phyloP scores from a whole-genome alignment of 441 rosid genomes.

The Populus hybrid region DNA sequence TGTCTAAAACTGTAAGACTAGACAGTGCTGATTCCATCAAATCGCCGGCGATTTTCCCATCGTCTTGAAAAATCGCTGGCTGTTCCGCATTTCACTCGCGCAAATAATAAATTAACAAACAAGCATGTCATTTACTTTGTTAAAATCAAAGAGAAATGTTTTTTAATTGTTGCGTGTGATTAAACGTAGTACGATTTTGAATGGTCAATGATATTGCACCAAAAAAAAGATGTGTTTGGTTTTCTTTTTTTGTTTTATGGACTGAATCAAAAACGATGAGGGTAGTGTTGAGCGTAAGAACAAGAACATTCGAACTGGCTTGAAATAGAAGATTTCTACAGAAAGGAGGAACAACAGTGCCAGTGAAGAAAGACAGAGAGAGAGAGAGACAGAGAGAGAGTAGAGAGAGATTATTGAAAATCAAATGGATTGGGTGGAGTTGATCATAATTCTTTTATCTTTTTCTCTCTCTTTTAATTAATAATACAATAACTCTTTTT shows the following conservation, averaged over 20 bases:
- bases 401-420: slow-evolving; percentile 14
- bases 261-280: background rate
- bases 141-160: background rate
- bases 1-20: slow-evolving; percentile 23
- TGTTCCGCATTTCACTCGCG: slow-evolving; percentile 42
- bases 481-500: too few relatives aligned
- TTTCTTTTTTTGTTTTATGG: background rate
- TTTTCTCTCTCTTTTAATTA: background rate
- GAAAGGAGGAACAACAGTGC: slow-evolving; percentile 24
- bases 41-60: slow-evolving; percentile 43
- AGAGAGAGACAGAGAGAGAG: background rate
- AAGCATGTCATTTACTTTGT: background rate
- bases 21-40: slow-evolving; percentile 61
- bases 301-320: background rate
- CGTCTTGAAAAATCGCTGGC: slow-evolving; percentile 32
- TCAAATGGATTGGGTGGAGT: slow-evolving; percentile 55
- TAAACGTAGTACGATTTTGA: background rate
- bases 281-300: background rate
- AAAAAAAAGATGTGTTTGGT: background rate
- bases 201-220: background rate
- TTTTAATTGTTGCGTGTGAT: too few relatives aligned
- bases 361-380: slow-evolving; percentile 24
- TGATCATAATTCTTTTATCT: slow-evolving; percentile 1
- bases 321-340: slow-evolving; percentile 11
- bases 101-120: background rate